phyloP scores from a whole-genome alignment of 164 flowering plant species.

The Umbilicus rupestris region DNA sequence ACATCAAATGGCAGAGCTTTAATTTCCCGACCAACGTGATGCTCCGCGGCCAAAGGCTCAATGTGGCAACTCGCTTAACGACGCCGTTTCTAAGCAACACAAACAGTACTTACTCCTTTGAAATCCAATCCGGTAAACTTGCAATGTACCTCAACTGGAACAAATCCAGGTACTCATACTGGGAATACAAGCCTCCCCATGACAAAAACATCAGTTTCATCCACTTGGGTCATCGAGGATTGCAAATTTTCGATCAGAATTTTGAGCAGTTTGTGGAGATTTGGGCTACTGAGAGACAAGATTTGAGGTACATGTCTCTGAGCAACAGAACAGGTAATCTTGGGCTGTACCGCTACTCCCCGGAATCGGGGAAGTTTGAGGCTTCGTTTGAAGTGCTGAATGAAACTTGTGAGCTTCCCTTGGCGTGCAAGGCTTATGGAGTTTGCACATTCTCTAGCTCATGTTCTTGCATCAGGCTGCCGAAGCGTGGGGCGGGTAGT shows the following conservation, averaged over 20 bases:
- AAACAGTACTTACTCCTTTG: conserved; percentile 44
- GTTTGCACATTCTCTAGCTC: conserved; percentile 51
- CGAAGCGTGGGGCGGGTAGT: not conserved
- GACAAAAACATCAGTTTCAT: conserved; percentile 38
- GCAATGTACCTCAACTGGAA: conserved; percentile 50
- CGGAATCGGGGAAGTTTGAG: conserved; percentile 35
- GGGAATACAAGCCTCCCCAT: conserved; percentile 55
- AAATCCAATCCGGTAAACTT: conserved; percentile 43
- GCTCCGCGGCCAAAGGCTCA: conserved; percentile 59
- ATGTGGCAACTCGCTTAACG: conserved; percentile 44
- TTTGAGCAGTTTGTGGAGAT: conserved; percentile 39
- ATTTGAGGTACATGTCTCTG: conserved; percentile 50
- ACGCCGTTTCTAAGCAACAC: conserved; percentile 40
- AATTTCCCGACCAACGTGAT: conserved; percentile 70
- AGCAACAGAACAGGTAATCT: conserved; percentile 55
- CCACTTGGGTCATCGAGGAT: conserved; percentile 38
- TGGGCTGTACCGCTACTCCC: conserved; percentile 54
- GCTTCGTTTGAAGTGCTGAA: conserved; percentile 53
- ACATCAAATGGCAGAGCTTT: conserved; percentile 81
- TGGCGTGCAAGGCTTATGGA: conserved; percentile 59
- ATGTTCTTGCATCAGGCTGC: conserved; percentile 54
- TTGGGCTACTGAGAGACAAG: conserved; percentile 17
- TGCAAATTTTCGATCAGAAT: conserved; percentile 37
- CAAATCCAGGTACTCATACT: conserved; percentile 54
- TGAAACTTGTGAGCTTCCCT: conserved; percentile 69